phyloP scores from a whole-genome alignment of 106 monocot genomes.

The Allium sativum region DNA sequence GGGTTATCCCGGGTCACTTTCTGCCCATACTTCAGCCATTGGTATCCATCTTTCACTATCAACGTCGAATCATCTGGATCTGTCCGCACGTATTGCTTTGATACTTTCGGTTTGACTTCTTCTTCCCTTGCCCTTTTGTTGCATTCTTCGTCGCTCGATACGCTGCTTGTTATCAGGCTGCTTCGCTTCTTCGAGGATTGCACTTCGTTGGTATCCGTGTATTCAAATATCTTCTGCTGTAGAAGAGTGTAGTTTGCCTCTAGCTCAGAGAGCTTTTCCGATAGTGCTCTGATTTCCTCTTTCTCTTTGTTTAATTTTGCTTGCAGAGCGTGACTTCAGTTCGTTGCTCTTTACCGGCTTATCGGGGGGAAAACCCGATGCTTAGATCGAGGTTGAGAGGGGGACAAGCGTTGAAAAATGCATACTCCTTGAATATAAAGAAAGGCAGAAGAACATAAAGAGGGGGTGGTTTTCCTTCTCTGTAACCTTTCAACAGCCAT shows the following conservation, averaged over 20 bases:
- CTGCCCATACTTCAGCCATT: conserved; percentile 30
- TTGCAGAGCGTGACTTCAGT: too few species aligned
- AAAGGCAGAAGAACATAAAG: too few species aligned
- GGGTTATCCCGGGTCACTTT: conserved; percentile 29
- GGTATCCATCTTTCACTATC: conserved; percentile 27
- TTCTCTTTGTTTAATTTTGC: background rate
- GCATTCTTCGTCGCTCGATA: conserved; percentile 3
- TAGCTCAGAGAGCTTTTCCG: conserved; percentile 10
- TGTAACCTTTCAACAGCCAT: too few species aligned
- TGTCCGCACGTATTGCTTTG: conserved; percentile 5
- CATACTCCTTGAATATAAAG: too few species aligned
- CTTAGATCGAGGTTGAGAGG: too few species aligned
- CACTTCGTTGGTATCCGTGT: background rate
- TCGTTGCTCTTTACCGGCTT: too few species aligned
- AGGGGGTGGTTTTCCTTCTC: too few species aligned
- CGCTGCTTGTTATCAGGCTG: background rate
- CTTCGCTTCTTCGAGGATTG: background rate
- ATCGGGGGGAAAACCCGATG: too few species aligned
- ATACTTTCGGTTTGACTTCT: conserved; percentile 2
- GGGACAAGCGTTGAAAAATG: too few species aligned
- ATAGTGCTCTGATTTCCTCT: conserved; percentile 16
- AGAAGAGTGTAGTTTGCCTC: background rate
- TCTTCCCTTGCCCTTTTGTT: conserved; percentile 10
- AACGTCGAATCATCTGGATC: conserved; percentile 12
- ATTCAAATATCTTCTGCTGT: background rate